Evolutionary conservation across 352 stramenopile species (phyloP).

Genomic region (Phytophthora litchii): DNA sequence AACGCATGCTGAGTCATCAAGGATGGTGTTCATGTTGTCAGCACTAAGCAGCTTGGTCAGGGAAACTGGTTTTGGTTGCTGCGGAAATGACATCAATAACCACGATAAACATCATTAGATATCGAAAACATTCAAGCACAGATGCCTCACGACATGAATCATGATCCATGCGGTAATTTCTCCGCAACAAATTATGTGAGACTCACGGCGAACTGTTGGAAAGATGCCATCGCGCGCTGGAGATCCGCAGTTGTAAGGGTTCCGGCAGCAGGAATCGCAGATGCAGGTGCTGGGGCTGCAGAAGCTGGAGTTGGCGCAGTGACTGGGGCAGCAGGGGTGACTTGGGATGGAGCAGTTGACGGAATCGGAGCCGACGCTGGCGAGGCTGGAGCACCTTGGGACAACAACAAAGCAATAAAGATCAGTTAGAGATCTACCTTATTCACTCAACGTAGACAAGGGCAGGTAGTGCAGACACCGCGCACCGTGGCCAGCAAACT

Average conservation of each 20-base stretch:
- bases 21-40: conserved; percentile 59
- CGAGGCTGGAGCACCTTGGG: conserved; percentile 11
- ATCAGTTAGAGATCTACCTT: background rate
- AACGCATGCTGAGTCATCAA: conserved; percentile 68
- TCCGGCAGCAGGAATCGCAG: conserved; percentile 23
- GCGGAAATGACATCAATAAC: background rate
- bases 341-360: conserved; percentile 4
- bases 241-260: conserved; percentile 84
- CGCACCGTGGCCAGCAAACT: conserved; percentile 25
- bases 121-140: too few relatives aligned
- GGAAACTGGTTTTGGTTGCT: conserved; percentile 68
- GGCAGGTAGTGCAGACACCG: conserved; percentile 8
- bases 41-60: conserved; percentile 68
- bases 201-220: conserved; percentile 66
- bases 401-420: conserved; percentile 1
- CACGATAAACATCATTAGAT: conserved; percentile 1
- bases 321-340: conserved; percentile 11
- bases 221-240: conserved; percentile 85
- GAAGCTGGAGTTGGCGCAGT: conserved; percentile 16
- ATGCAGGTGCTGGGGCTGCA: conserved; percentile 9
- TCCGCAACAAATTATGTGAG: background rate
- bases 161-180: background rate
- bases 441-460: background rate
- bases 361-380: conserved; percentile 13
- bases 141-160: too few relatives aligned